Evolutionary conservation across 805 yeast genomes (phyloP).

Genomic region (Debaryomyces hansenii): DNA sequence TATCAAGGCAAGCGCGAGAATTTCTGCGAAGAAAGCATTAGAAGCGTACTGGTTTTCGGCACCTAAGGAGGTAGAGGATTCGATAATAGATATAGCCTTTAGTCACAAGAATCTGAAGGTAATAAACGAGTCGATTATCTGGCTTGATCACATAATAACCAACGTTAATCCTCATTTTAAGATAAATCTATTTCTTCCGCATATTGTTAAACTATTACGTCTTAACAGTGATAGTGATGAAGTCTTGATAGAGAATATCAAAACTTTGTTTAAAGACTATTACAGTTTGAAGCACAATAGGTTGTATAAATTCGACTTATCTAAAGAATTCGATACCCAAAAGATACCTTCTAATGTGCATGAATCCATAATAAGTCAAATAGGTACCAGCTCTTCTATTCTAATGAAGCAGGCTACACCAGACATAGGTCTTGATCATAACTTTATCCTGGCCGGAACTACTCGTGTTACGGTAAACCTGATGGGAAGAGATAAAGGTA

Average conservation of each 20-base stretch:
- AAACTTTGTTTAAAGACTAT: slow-evolving; percentile 23
- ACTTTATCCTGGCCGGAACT: slow-evolving; percentile 26
- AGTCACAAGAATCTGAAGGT: slow-evolving; percentile 36
- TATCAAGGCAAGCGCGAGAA: slow-evolving; percentile 31
- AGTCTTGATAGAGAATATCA: slow-evolving; percentile 17
- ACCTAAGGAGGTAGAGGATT: slow-evolving; percentile 46
- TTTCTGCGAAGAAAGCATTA: slow-evolving; percentile 51
- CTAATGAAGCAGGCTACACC: background rate
- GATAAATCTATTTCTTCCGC: slow-evolving; percentile 25
- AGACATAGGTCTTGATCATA: background rate
- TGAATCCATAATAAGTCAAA: slow-evolving; percentile 6
- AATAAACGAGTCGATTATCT: slow-evolving; percentile 43
- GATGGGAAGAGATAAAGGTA: background rate
- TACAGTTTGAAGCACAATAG: slow-evolving; percentile 30
- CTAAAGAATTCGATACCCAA: slow-evolving; percentile 37
- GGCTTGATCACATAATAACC: slow-evolving; percentile 44
- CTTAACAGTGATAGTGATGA: slow-evolving; percentile 3
- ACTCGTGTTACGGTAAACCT: slow-evolving; percentile 19
- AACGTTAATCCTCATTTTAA: slow-evolving; percentile 33
- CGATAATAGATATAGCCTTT: slow-evolving; percentile 45
- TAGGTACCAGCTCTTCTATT: background rate
- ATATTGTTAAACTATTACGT: slow-evolving; percentile 19
- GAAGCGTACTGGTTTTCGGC: slow-evolving; percentile 57
- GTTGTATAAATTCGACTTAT: slow-evolving; percentile 47
- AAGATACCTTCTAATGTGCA: slow-evolving; percentile 22